Percentiles rank a stretch among this genome's conserved stretches.
Evolutionary conservation across 306 rosid species (phyloP).

Genomic region (Elaeagnus macrophylla): DNA sequence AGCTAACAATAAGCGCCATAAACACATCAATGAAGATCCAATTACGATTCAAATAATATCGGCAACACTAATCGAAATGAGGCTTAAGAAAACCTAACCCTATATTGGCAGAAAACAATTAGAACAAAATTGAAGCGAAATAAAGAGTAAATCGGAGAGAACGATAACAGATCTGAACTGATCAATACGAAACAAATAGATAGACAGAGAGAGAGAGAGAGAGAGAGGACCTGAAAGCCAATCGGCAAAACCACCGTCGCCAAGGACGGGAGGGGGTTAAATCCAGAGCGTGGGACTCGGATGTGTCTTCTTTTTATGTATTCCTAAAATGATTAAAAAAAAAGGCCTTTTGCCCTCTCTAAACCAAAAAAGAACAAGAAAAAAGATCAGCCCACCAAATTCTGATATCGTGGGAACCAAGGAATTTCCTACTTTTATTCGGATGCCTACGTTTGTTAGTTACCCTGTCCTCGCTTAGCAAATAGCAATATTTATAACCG

Average conservation of each 20-base stretch:
- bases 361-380: conserved; percentile 16
- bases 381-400: background rate
- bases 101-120: background rate
- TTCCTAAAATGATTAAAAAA: conserved; percentile 5
- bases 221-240: conserved; percentile 50
- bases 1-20: too few relatives aligned
- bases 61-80: background rate
- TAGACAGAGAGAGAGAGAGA: background rate
- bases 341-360: background rate
- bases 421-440: conserved; percentile 25
- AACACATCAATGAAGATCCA: background rate
- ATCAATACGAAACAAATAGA: conserved; percentile 22
- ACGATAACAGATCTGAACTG: conserved; percentile 10
- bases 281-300: conserved; percentile 59
- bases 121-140: conserved; percentile 3
- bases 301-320: conserved; percentile 10
- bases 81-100: conserved; percentile 4
- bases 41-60: background rate
- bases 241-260: conserved; percentile 88
- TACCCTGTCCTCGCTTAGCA: too few relatives aligned
- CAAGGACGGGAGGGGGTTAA: conserved; percentile 82
- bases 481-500: too few relatives aligned
- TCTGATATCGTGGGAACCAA: conserved; percentile 22
- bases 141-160: conserved; percentile 8
- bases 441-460: background rate